phyloP scores from a whole-genome alignment of 257 asterid species.

The Striga asiatica region DNA sequence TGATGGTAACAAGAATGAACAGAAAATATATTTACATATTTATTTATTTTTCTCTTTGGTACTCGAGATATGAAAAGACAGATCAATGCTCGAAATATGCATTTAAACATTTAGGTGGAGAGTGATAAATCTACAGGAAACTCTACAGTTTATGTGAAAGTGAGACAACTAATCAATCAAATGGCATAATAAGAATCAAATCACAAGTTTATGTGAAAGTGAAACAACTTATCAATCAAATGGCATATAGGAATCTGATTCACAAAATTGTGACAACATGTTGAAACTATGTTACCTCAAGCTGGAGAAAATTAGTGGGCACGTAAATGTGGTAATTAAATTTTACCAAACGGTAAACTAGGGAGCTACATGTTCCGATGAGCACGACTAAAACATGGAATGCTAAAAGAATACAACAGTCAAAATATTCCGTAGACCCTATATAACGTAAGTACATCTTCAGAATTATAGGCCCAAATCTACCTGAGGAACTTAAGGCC shows the following conservation, averaged over 20 bases:
- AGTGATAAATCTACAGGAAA: no score
- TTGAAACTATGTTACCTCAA: no score
- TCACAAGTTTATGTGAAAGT: neutral
- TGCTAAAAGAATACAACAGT: conserved; percentile 21
- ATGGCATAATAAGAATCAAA: no score
- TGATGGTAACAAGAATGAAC: no score
- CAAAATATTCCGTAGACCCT: conserved; percentile 10
- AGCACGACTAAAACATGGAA: conserved; percentile 18
- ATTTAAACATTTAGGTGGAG: no score
- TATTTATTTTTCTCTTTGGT: neutral
- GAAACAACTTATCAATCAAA: neutral
- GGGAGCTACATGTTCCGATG: conserved; percentile 11
- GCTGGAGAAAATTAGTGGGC: conserved; percentile 10
- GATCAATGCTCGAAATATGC: conserved; percentile 1
- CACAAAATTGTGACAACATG: conserved; percentile 5
- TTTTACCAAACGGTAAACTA: conserved; percentile 10
- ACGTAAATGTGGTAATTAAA: conserved; percentile 5
- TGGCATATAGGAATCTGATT: conserved; percentile 8
- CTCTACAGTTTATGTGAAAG: conserved; percentile 15
- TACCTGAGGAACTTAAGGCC: conserved; percentile 43
- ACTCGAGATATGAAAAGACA: conserved; percentile 6
- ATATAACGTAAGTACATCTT: conserved; percentile 23
- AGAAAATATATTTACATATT: neutral
- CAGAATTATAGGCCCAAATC: conserved; percentile 23
- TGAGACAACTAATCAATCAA: neutral